Evolutionary conservation across 176 grass and related monocot species (phyloP), one percentile per base, ranked within the genome.

Genomic region (Hsuehochloa calcarea): DNA sequence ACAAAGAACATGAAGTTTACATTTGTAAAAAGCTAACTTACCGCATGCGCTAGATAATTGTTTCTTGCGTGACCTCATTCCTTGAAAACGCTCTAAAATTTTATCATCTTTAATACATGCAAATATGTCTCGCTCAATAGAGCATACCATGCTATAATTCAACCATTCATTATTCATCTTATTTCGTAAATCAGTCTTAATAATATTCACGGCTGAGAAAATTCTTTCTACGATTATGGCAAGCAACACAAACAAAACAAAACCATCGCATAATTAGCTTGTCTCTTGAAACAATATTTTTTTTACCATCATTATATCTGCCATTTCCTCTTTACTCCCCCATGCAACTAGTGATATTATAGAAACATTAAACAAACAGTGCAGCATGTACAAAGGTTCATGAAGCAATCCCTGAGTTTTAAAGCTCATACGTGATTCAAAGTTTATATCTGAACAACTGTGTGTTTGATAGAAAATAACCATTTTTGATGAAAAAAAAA

Each of bases 161-260:
- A n/a, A n/a, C n/a, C n/a, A n/a, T n/a, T n/a, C n/a, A n/a, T n/a
- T n/a, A n/a, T n/a, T n/a, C n/a, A n/a, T n/a, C n/a, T n/a, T n/a
- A n/a, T n/a, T n/a, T n/a, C n/a, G n/a, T n/a, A n/a, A n/a, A n/a
- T n/a, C n/a, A n/a, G n/a, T n/a, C n/a, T n/a, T n/a, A n/a, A n/a
- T n/a, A n/a, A n/a, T n/a, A n/a, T n/a, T n/a, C n/a, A n/a, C n/a
- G n/a, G n/a, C n/a, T n/a, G n/a, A n/a, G n/a, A n/a, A n/a, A n/a
- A n/a, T n/a, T n/a, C n/a, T n/a, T n/a, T n/a, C n/a, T n/a, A n/a
- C n/a, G n/a, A n/a, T 34, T 40, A 70, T 70, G 72, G 41, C 40
- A 62, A 39, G 62, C 15, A 76, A 62, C 38, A 52, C 71, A 82
- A 76, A 75, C 37, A 85, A 31, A 65, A 65, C 35, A 77, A 15